Evolutionary conservation across 345 rosid genomes (phyloP).

Genomic region (Noccaea caerulescens): DNA sequence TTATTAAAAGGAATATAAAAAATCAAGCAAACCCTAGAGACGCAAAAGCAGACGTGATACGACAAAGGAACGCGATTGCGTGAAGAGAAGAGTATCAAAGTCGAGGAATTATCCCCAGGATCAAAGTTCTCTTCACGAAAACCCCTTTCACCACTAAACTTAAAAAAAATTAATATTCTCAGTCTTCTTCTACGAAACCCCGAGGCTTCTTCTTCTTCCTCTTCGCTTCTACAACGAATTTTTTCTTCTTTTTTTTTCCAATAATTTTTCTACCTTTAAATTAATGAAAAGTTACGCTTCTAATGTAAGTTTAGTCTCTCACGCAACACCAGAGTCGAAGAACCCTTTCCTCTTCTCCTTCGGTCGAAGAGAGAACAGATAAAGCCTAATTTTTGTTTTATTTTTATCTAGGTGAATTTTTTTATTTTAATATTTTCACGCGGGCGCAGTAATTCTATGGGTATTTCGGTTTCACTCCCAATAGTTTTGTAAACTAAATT

Average conservation of each 20-base stretch:
- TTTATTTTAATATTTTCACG: background rate
- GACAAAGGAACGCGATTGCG: slow-evolving; percentile 55
- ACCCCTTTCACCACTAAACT: slow-evolving; percentile 33
- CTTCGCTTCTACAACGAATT: slow-evolving; percentile 29
- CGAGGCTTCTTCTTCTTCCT: slow-evolving; percentile 11
- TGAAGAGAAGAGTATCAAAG: slow-evolving; percentile 53
- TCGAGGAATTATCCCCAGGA: slow-evolving; percentile 29
- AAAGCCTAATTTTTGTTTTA: slow-evolving; percentile 18
- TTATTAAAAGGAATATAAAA: slow-evolving; percentile 8
- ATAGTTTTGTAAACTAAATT: slow-evolving; percentile 1
- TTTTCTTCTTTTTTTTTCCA: background rate
- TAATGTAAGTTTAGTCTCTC: slow-evolving; percentile 48
- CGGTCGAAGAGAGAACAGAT: slow-evolving; percentile 32
- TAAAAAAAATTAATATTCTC: slow-evolving; percentile 15
- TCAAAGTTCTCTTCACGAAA: slow-evolving; percentile 63
- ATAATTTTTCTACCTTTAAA: slow-evolving; percentile 1
- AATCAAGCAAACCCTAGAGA: slow-evolving; percentile 39
- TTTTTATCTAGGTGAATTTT: background rate
- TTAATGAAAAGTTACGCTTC: slow-evolving; percentile 46
- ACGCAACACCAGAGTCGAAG: slow-evolving; percentile 48
- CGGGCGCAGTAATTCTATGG: background rate
- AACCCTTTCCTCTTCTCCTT: slow-evolving; percentile 39
- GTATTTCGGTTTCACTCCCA: slow-evolving; percentile 14
- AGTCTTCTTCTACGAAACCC: slow-evolving; percentile 20
- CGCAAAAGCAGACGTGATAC: slow-evolving; percentile 46